phyloP scores from a whole-genome alignment of 2,329 filamentous ascomycete species.

The Colletotrichum sidae region DNA sequence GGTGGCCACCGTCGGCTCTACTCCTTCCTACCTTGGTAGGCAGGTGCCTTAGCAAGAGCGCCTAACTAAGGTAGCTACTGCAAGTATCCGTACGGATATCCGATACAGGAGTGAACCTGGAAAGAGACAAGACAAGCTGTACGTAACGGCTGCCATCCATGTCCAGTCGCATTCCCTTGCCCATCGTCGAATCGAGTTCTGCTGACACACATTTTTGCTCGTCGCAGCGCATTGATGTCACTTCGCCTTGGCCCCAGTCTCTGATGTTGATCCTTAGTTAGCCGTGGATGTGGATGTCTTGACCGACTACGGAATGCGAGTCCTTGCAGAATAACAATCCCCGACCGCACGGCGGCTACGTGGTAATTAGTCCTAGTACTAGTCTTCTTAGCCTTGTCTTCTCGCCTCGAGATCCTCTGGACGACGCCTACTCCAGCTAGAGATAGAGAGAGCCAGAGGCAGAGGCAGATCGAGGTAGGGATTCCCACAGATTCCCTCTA shows the following conservation, averaged over 20 bases:
- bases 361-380: no score
- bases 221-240: conserved; percentile 34
- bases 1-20: conserved; percentile 2
- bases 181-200: conserved; percentile 33
- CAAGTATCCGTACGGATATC: no score
- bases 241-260: neutral
- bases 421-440: no score
- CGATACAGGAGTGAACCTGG: no score
- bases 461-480: no score
- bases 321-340: conserved; percentile 28
- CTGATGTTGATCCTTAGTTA: no score
- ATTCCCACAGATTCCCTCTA: no score
- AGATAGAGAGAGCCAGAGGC: no score
- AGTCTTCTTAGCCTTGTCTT: no score
- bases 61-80: conserved; percentile 1
- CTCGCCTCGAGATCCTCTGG: no score
- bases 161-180: neutral
- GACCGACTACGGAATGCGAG: conserved; percentile 15
- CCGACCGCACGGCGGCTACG: conserved; percentile 6
- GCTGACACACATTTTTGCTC: conserved; percentile 32
- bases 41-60: neutral
- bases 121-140: conserved; percentile 8
- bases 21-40: neutral
- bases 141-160: conserved; percentile 18
- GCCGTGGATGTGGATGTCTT: neutral